Conservation (phyloP, 2,329 filamentous ascomycete genomes). For the Thelonectria olida region DNA sequence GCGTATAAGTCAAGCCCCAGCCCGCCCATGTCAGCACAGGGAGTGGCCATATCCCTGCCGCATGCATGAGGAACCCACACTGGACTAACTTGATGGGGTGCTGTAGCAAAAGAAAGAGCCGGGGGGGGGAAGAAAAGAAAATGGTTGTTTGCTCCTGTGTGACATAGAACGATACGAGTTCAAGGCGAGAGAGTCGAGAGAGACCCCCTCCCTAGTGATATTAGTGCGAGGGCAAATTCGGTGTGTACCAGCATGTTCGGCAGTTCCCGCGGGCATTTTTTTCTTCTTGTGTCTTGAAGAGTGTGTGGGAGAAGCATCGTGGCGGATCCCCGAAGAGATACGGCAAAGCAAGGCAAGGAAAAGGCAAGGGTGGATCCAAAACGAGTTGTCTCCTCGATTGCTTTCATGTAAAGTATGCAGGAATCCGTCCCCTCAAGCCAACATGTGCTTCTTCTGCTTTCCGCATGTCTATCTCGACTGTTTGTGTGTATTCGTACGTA, state of each 20-base stretch:
- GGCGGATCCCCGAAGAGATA: too few relatives aligned
- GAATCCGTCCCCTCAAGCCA: too few relatives aligned
- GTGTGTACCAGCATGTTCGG: neutral
- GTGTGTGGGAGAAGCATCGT: too few relatives aligned
- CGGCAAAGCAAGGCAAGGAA: too few relatives aligned
- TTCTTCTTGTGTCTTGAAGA: neutral
- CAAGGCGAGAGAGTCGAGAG: too few relatives aligned
- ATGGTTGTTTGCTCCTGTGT: neutral
- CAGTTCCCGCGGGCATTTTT: neutral
- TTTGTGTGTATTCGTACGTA: neutral
- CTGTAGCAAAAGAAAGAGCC: neutral
- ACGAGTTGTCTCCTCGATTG: neutral
- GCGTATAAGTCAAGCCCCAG: too few relatives aligned
- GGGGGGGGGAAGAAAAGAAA: neutral
- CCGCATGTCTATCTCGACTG: neutral
- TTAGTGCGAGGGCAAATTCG: neutral
- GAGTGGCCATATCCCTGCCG: neutral
- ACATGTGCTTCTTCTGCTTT: neutral
- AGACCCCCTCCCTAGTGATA: neutral
- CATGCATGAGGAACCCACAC: too few relatives aligned
- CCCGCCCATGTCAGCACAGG: too few relatives aligned
- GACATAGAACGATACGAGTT: neutral
- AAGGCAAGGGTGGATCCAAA: neutral
- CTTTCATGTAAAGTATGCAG: too few relatives aligned
- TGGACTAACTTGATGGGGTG: too few relatives aligned